Base-by-base conservation (phyloP, 768 basidiomycete species). In the Tylopilus intermedius region DNA sequence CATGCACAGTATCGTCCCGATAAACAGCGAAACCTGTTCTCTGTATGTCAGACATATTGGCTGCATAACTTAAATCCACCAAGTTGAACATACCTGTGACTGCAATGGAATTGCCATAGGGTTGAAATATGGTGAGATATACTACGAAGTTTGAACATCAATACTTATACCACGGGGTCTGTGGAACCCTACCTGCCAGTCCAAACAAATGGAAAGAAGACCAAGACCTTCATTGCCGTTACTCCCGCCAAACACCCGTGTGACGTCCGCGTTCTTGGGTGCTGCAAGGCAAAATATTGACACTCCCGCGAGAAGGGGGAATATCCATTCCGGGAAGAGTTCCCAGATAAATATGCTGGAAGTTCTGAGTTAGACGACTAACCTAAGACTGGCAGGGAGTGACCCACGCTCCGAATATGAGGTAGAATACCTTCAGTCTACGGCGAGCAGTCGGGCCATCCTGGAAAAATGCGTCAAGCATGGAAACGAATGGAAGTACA, bases 221-320 rank as follows among this genome's bases (percentile, higher is more conserved):
- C 82, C 83, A 39, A 84, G 74, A 7, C 83, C 82, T 64, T 84
- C 82, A 50, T 85, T 83, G 50, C 75, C 82, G 30, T 79, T 76
- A 37, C 76, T 79, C 38, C 83, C 83, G 47, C 83, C 83, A 58
- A 84, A 83, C 29, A 83, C 68, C 26, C 77, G 72, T 0, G 80
- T 77, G 53, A 83, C 71, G 65, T 73, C 72, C 0, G 78, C 58
- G 47, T 72, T 79, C 15, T 81, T 66, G 40, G 73, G 74, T 44
- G 75, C 72, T 1, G 82, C 75, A 39, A 86, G 73, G 56, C 85
- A 87, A 60, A 84, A 71, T 21, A 84, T 75, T 14, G 79, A 80
- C 33, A 85, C 69, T 21, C 83, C 83, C 2, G 81, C 82, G 30
- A 84, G 58, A 22, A 86, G 71, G 0, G 84, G 85, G 57, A 86